Percentiles rank a stretch among this genome's conserved stretches.
Evolutionary conservation across 2,329 filamentous ascomycete genomes (phyloP).

Genomic region (Ophiocordyceps robertsii): DNA sequence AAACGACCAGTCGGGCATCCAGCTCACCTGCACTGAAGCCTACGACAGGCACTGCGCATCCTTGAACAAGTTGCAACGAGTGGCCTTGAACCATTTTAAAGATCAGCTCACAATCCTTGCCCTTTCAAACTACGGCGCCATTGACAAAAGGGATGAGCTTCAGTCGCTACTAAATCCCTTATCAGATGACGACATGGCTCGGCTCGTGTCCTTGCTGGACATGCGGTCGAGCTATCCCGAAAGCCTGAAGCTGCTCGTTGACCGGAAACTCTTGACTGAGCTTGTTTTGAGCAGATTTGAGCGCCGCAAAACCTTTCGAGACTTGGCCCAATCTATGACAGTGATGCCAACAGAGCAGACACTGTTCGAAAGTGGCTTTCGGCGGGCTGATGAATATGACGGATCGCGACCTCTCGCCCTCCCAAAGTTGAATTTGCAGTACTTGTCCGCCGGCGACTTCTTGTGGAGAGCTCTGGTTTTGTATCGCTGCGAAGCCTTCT

Average conservation of each 20-base stretch:
- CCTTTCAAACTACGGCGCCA: conserved; percentile 80
- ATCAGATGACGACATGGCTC: conserved; percentile 58
- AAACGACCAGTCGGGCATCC: conserved; percentile 76
- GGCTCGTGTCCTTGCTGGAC: conserved; percentile 58
- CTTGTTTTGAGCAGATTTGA: conserved; percentile 64
- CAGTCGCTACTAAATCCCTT: conserved; percentile 60
- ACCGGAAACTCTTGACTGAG: conserved; percentile 56
- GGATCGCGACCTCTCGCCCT: conserved; percentile 78
- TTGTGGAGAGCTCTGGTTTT: conserved; percentile 89
- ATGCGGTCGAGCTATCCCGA: conserved; percentile 73
- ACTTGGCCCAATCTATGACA: conserved; percentile 55
- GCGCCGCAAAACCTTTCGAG: conserved; percentile 68
- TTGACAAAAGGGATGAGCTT: conserved; percentile 69
- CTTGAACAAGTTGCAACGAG: conserved; percentile 67
- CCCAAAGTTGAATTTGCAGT: conserved; percentile 91
- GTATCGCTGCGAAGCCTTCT: conserved; percentile 84
- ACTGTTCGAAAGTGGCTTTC: conserved; percentile 66
- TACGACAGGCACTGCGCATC: conserved; percentile 68
- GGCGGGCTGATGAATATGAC: conserved; percentile 77
- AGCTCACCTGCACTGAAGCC: conserved; percentile 57
- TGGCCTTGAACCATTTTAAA: conserved; percentile 69
- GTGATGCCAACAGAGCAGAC: conserved; percentile 73
- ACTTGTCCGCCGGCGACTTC: conserved; percentile 88
- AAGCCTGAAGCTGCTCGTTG: conserved; percentile 46
- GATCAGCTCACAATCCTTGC: conserved; percentile 85